Evolutionary conservation across 306 rosid genomes (phyloP), one percentile per base, ranked within the genome.

Genomic region (Pterocarpus santalinus): DNA sequence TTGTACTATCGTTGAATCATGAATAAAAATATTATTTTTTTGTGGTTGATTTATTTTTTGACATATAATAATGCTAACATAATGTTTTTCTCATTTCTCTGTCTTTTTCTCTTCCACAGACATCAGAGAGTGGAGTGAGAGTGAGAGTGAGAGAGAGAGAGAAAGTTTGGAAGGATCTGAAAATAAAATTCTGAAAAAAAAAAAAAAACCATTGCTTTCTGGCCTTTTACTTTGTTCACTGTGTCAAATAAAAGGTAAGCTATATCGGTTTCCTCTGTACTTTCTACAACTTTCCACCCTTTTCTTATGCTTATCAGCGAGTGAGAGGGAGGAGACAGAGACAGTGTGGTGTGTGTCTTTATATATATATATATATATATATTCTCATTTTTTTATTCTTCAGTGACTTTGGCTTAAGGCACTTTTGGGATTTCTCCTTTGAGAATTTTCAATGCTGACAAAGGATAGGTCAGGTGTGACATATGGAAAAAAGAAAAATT

Each of bases 71-170:
- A 15, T 41, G 46, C 28, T 12, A 1, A 65, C 64, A 53, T 65
- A 4, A 22, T 56, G 7, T 13, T 70, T 64, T 49, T 55, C 16
- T 55, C 8, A 55, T 55, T 78, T 44, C 7, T 43, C 8, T 85
- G 88, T 89, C 87, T 15, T 28, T 91, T 82, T 86, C 84, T 87
- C 77, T 78, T 85, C 86, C 82, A 76, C 93, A 89, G 92, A 91
- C 86, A 84, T 84, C 82, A 87, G 85, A 76, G 86, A 76, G 73
- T 78, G 81, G 53, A 78, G 81, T 15, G 62, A 57, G 65, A 33
- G 80, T 78, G 81, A 30, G 63, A 64, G 60, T 22, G 80, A 81
- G 81, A 28, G 61, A 63, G 63, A 32, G 82, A 22, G 28, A 80
- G 81, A 28, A 61, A 63, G 63, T 32, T 80, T 3, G 49, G 11